phyloP scores from a whole-genome alignment of 2,329 filamentous ascomycete species.

The Trichoderma pleuroti region DNA sequence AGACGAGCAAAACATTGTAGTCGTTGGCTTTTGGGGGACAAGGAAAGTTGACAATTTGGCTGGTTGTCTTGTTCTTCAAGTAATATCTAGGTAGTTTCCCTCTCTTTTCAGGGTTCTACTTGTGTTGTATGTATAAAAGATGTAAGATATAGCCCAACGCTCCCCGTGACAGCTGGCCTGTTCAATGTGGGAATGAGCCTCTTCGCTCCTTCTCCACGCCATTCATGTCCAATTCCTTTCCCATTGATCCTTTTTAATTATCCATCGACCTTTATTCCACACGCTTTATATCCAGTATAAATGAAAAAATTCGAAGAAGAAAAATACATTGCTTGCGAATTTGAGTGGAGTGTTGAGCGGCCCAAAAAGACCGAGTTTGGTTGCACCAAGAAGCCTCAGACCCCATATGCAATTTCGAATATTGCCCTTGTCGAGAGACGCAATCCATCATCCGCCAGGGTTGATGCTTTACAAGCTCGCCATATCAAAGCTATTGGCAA shows the following conservation, averaged over 20 bases:
- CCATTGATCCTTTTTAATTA: not conserved
- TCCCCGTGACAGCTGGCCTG: not conserved
- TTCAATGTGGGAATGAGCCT: not conserved
- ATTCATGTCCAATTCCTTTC: not conserved
- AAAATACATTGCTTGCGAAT: not conserved
- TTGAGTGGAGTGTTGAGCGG: conserved; percentile 2
- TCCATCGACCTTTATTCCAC: not conserved
- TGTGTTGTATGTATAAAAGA: not conserved
- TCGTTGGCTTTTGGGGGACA: not conserved
- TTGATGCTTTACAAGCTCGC: not conserved
- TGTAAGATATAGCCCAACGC: not conserved
- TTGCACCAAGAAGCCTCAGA: not conserved
- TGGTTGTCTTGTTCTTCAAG: not conserved
- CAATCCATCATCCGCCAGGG: no score
- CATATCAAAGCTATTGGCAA: not conserved
- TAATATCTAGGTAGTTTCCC: not conserved
- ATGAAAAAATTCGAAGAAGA: not conserved
- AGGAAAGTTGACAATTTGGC: not conserved
- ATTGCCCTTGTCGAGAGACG: not conserved
- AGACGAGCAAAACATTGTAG: conserved; percentile 38
- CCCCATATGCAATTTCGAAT: not conserved
- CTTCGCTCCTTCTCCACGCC: not conserved
- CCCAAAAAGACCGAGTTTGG: not conserved
- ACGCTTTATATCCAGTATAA: not conserved
- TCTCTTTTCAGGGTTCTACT: not conserved